Conservation (phyloP, 768 basidiomycete species). For the Kwoniella bestiolae region DNA sequence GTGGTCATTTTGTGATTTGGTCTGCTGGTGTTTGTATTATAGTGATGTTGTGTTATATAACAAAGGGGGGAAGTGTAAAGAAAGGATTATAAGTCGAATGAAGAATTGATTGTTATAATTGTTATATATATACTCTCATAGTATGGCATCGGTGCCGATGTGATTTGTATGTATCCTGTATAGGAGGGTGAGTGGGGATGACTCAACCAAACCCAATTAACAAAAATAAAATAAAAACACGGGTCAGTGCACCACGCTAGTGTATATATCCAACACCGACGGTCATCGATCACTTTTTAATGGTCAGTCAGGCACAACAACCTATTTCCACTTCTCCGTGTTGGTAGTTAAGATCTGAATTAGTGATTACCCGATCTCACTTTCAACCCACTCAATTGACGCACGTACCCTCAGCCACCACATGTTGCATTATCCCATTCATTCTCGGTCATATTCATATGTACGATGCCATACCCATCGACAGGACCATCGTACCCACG, state of each 20-base stretch:
- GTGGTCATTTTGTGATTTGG: not conserved
- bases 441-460: conserved; percentile 3
- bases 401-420: too few relatives aligned
- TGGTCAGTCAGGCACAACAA: not conserved
- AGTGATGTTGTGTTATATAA: too few relatives aligned
- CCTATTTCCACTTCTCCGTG: not conserved
- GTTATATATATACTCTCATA: not conserved
- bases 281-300: not conserved
- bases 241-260: not conserved
- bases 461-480: not conserved
- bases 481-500: conserved; percentile 10
- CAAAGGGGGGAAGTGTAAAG: too few relatives aligned
- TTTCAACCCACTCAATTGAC: not conserved
- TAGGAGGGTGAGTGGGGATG: not conserved
- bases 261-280: not conserved
- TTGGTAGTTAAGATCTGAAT: not conserved
- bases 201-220: too few relatives aligned
- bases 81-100: not conserved
- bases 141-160: not conserved
- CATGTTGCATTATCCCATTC: too few relatives aligned
- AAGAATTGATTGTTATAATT: not conserved
- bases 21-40: not conserved
- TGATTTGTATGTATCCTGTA: not conserved
- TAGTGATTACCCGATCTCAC: not conserved
- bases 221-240: not conserved